Base-by-base conservation (phyloP, 805 yeast species). In the Saccharomyces jurei region DNA sequence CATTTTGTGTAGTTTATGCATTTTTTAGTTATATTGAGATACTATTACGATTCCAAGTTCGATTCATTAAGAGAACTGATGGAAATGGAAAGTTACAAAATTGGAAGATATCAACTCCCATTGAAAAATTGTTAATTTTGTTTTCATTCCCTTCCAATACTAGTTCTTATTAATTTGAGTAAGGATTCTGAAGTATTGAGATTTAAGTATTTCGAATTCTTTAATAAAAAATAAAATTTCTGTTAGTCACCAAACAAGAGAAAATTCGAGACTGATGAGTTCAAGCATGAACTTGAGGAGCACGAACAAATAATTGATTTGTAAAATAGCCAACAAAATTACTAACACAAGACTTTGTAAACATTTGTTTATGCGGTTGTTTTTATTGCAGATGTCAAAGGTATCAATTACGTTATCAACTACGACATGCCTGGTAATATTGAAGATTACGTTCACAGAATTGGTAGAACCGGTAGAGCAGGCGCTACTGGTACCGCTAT, bases 381-480 rank as follows among this genome's bases (percentile, higher is more conserved):
- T 52, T 48, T 51, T 58, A 54, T 54, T 66, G 53, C 73, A 91
- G 99, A 94, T 77, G 99, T 94, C 75, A 94, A 94, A 80, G 99
- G 97, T 73, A 89, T 94, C 71, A 86, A 91, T 65, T 84, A 78
- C 67, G 99, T 94, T 58, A 81, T 94, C 72, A 94, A 94, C 83
- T 89, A 81, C 69, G 98, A 92, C 74, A 92, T 92, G 91, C 98
- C 99, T 69, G 90, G 89, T 74, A 92, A 92, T 77, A 89, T 91
- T 70, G 99, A 94, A 80, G 98, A 94, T 77, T 92, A 92, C 73
- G 97, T 92, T 41, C 98, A 92, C 71, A 82, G 98, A 74, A 92
- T 92, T 62, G 98, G 98, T 58, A 87, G 98, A 78, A 92, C 98
- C 8, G 98, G 97, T 58, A 84, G 98, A 75, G 99, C 98, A 14